Conservation (phyloP, 208 protist species). For the Trichomonas tenax region DNA sequence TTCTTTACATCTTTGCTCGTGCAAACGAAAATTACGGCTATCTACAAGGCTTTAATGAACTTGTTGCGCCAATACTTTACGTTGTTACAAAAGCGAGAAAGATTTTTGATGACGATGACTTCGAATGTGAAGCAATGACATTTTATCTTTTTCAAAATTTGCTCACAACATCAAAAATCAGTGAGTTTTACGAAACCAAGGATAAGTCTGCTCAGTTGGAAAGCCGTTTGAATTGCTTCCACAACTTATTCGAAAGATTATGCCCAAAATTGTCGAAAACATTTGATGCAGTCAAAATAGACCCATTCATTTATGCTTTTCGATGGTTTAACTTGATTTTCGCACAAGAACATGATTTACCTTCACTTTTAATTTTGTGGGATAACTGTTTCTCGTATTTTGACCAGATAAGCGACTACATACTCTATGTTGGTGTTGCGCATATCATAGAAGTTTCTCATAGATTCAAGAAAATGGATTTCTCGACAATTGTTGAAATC, state of each 20-base stretch:
- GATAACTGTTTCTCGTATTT: neutral
- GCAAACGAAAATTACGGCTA: neutral
- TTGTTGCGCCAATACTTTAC: neutral
- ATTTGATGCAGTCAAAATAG: neutral
- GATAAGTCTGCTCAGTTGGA: neutral
- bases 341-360: neutral
- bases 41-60: slow-evolving; percentile 16
- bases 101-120: neutral
- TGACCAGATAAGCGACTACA: neutral
- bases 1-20: neutral
- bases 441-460: neutral
- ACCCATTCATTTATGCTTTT: neutral
- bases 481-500: neutral
- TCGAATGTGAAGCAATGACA: neutral
- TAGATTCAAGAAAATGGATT: neutral
- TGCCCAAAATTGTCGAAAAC: neutral
- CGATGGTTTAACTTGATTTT: neutral
- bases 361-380: neutral
- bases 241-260: neutral
- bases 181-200: neutral
- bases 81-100: neutral
- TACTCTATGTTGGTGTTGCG: neutral
- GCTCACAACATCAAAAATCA: neutral
- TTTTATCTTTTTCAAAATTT: slow-evolving; percentile 14
- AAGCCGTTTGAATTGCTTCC: neutral